Percentiles rank a stretch among this genome's conserved stretches.
Conservation (phyloP, 129 eudicot species). For the Arctium lappa region DNA sequence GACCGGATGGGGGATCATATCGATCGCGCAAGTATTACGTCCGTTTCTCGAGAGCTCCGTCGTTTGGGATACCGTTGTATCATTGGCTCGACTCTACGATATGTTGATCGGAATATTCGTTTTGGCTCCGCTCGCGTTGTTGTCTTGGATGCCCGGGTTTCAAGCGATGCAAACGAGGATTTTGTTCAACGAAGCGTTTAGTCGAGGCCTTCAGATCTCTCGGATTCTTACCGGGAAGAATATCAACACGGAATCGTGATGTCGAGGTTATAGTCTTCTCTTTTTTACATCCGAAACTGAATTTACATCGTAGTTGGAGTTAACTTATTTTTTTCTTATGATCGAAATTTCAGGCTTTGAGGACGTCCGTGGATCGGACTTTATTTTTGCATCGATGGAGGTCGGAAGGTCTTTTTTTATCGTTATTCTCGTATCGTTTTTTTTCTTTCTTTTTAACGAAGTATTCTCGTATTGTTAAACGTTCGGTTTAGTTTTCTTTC, state of each 20-base stretch:
- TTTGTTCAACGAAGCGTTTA: constrained; percentile 82
- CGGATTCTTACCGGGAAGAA: constrained; percentile 77
- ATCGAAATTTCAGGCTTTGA: neutral
- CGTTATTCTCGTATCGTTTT: neutral
- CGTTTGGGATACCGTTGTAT: constrained; percentile 78
- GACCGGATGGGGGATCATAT: constrained; percentile 89
- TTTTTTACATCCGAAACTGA: neutral
- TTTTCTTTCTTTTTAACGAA: too few species aligned
- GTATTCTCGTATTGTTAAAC: neutral
- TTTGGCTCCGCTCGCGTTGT: constrained; percentile 76
- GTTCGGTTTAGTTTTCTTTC: neutral
- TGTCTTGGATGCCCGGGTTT: constrained; percentile 98
- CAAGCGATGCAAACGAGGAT: constrained; percentile 95
- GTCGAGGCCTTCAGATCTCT: constrained; percentile 91
- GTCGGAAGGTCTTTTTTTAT: neutral
- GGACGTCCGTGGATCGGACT: neutral
- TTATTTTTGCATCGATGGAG: neutral
- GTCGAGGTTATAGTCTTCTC: constrained; percentile 34
- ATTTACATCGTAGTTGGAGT: neutral
- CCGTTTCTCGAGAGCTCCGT: constrained; percentile 73
- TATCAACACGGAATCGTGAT: constrained; percentile 38
- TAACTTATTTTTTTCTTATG: neutral
- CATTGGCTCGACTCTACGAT: constrained; percentile 88
- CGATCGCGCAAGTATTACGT: constrained; percentile 77
- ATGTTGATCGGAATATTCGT: constrained; percentile 68